phyloP scores from a whole-genome alignment of 768 basidiomycete species.

The Mycena haematopus region DNA sequence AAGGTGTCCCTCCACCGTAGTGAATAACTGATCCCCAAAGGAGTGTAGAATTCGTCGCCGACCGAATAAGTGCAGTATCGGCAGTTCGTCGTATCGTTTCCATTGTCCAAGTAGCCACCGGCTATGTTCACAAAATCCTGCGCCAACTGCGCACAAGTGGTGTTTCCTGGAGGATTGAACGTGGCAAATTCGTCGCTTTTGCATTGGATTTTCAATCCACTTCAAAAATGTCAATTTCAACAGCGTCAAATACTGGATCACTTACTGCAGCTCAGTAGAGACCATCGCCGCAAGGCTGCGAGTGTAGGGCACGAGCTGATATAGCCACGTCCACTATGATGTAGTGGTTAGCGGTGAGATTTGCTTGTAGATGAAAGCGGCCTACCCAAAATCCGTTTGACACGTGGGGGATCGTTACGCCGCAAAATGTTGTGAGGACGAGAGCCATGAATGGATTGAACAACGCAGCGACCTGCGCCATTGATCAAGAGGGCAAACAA shows the following conservation, averaged over 20 bases:
- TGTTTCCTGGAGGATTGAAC: constrained; percentile 76
- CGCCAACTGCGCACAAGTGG: constrained; percentile 78
- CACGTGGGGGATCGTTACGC: constrained; percentile 78
- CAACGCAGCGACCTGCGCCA: constrained; percentile 67
- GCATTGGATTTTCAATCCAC: constrained; percentile 70
- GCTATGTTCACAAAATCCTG: constrained; percentile 61
- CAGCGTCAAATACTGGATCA: constrained; percentile 5
- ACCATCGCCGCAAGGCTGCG: constrained; percentile 75
- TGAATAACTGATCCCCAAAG: constrained; percentile 69
- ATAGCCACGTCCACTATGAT: constrained; percentile 76
- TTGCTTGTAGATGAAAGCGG: background rate
- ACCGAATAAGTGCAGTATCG: constrained; percentile 74
- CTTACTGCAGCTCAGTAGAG: constrained; percentile 77
- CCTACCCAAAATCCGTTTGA: constrained; percentile 41
- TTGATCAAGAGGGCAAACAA: constrained; percentile 31
- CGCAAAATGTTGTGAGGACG: constrained; percentile 76
- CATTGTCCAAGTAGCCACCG: constrained; percentile 81
- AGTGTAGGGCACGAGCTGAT: constrained; percentile 74
- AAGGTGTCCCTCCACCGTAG: constrained; percentile 74
- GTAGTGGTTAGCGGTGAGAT: constrained; percentile 44
- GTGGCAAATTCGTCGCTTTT: constrained; percentile 69
- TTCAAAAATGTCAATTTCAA: constrained; percentile 34
- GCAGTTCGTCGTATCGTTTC: constrained; percentile 63
- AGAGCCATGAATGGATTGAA: constrained; percentile 79
- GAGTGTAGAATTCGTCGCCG: constrained; percentile 74